Conservation (phyloP, 2,329 filamentous ascomycete species). For the Pestalotiopsis sp. region DNA sequence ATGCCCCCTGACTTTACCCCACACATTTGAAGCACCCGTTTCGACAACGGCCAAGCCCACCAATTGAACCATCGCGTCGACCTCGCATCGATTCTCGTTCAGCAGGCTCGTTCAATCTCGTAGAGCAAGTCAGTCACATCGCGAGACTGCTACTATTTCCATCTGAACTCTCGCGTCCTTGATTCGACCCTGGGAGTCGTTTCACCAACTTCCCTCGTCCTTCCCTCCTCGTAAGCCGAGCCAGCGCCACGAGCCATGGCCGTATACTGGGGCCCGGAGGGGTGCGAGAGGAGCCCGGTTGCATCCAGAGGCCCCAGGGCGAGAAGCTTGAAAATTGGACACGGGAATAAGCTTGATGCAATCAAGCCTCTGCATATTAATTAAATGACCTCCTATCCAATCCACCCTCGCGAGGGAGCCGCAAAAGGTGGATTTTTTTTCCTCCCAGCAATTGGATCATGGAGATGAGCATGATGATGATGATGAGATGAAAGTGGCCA, state of each 20-base stretch:
- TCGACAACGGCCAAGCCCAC: conserved; percentile 2
- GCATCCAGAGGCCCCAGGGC: neutral
- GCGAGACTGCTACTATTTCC: neutral
- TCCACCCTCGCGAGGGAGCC: neutral
- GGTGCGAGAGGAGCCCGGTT: neutral
- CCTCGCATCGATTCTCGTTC: neutral
- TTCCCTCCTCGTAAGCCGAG: neutral
- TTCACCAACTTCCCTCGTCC: neutral
- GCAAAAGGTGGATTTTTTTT: neutral
- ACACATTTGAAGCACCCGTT: conserved; percentile 9
- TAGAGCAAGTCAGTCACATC: neutral
- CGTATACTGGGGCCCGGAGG: neutral
- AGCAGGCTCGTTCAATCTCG: neutral
- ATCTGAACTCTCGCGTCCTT: neutral
- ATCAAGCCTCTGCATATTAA: conserved; percentile 3
- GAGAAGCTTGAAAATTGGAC: conserved; percentile 4
- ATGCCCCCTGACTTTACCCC: neutral
- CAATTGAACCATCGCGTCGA: neutral
- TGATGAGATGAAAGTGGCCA: neutral
- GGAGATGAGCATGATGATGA: neutral
- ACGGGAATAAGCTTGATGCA: conserved; percentile 9
- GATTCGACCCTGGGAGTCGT: neutral
- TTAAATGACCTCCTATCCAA: neutral
- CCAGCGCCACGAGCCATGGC: neutral
- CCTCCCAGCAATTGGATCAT: neutral